Evolutionary conservation across 495 filamentous ascomycete species (phyloP).

Genomic region (Astrothelium macrocarpum): DNA sequence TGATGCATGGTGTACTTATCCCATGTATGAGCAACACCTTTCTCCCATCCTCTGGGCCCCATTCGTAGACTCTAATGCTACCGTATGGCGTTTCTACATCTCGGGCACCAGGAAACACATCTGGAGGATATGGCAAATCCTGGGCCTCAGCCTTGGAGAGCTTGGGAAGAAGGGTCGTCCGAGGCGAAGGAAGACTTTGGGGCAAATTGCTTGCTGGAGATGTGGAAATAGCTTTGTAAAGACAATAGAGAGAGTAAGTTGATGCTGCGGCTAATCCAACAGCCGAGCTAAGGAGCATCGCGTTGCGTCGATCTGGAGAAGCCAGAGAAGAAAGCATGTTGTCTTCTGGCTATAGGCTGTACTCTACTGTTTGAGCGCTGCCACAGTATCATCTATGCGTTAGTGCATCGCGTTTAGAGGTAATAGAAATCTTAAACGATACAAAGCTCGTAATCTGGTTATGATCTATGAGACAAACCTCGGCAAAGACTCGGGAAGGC

Average conservation of each 20-base stretch:
- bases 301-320: background rate
- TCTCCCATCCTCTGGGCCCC: conserved; percentile 66
- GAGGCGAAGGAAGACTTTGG: background rate
- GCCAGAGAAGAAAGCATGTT: background rate
- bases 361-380: no score
- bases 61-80: conserved; percentile 76
- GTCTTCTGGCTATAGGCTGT: background rate
- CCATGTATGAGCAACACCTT: conserved; percentile 82
- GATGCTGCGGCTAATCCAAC: background rate
- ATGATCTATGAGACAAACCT: no score
- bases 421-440: no score
- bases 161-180: background rate
- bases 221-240: background rate
- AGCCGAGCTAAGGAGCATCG: background rate
- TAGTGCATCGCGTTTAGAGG: no score
- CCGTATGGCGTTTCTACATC: conserved; percentile 73
- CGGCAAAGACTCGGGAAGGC: no score
- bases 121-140: conserved; percentile 59
- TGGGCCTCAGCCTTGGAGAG: conserved; percentile 40
- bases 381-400: no score
- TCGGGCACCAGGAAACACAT: conserved; percentile 62
- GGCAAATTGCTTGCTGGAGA: background rate
- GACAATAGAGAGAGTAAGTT: background rate
- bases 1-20: conserved; percentile 72
- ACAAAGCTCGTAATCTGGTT: no score